These are phyloP conservation scores for Trametes villosa DNA, from an alignment of 768 basidiomycete species.

Conservation along the genomic window DNA sequence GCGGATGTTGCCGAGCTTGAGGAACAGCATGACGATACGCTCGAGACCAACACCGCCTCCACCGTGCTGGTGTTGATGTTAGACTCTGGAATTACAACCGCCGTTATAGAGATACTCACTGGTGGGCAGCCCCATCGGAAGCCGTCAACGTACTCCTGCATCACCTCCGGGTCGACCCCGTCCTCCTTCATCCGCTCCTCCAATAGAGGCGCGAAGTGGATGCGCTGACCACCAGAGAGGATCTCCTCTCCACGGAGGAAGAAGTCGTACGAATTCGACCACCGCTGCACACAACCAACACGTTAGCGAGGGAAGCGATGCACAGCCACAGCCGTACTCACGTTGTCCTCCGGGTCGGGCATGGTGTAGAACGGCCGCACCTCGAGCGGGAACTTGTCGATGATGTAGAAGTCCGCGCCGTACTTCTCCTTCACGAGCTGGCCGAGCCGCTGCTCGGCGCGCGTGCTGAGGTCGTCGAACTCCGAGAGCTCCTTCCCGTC, in stretches of 20 bases:
- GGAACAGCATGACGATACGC: slow-evolving; percentile 94
- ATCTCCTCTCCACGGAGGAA: slow-evolving; percentile 99
- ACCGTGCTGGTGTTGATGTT: slow-evolving; percentile 57
- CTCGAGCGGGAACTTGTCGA: slow-evolving; percentile 95
- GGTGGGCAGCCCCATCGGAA: slow-evolving; percentile 95
- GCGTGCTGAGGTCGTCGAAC: slow-evolving; percentile 75
- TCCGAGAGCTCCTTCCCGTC: slow-evolving; percentile 41
- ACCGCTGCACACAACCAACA: slow-evolving; percentile 47
- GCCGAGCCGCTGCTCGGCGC: slow-evolving; percentile 94
- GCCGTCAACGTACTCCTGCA: slow-evolving; percentile 92
- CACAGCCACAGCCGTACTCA: slow-evolving; percentile 40
- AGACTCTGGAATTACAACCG: neutral
- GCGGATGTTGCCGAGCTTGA: slow-evolving; percentile 94
- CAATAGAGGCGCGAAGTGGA: slow-evolving; percentile 85
- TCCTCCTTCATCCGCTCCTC: slow-evolving; percentile 82
- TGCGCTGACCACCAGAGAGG: slow-evolving; percentile 95
- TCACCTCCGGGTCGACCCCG: slow-evolving; percentile 86
- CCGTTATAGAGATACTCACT: slow-evolving; percentile 12
- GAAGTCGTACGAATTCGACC: slow-evolving; percentile 99
- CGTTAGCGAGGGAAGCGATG: slow-evolving; percentile 15
- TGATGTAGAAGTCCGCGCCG: slow-evolving; percentile 95
- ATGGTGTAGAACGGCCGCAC: slow-evolving; percentile 99
- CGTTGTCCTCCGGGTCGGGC: slow-evolving; percentile 91
- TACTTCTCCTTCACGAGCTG: slow-evolving; percentile 90
- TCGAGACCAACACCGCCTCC: slow-evolving; percentile 96